A percentile compares a stretch with the other conserved stretches of the same genome.
These are phyloP conservation scores for Euptelea pleiosperma DNA, from an alignment of 164 flowering plant genomes.

Conservation along the genomic window DNA sequence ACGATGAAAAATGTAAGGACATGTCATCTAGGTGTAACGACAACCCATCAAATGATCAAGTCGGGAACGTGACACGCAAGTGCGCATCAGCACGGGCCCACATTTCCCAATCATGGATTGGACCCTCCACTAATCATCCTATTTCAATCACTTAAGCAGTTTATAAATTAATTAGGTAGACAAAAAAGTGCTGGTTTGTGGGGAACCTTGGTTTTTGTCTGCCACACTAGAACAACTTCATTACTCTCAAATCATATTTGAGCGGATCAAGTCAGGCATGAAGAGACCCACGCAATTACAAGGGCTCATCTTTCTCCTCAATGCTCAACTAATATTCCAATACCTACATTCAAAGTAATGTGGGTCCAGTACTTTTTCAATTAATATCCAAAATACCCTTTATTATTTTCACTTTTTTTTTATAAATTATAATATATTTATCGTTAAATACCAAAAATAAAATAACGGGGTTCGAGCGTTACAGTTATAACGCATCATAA, in stretches of 20 bases:
- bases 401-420: too few relatives aligned
- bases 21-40: too few relatives aligned
- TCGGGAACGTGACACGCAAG: slow-evolving; percentile 7
- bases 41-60: too few relatives aligned
- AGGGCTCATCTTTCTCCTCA: slow-evolving; percentile 8
- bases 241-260: slow-evolving; percentile 23
- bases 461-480: too few relatives aligned
- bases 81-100: slow-evolving; percentile 12
- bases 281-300: slow-evolving; percentile 28
- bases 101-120: slow-evolving; percentile 13
- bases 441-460: too few relatives aligned
- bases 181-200: slow-evolving; percentile 19
- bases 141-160: slow-evolving; percentile 4
- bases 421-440: too few relatives aligned
- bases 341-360: not conserved
- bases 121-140: slow-evolving; percentile 22
- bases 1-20: too few relatives aligned
- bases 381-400: too few relatives aligned
- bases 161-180: too few relatives aligned
- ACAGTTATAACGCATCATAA: too few relatives aligned
- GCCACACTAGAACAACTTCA: slow-evolving; percentile 34
- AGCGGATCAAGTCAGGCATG: slow-evolving; percentile 42
- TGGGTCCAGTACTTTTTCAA: not conserved
- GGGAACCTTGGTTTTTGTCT: slow-evolving; percentile 46
- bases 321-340: not conserved